Evolutionary conservation across 2,329 filamentous ascomycete genomes (phyloP), one percentile per base, ranked within the genome.

Genomic region (Aspergillus japonicus): DNA sequence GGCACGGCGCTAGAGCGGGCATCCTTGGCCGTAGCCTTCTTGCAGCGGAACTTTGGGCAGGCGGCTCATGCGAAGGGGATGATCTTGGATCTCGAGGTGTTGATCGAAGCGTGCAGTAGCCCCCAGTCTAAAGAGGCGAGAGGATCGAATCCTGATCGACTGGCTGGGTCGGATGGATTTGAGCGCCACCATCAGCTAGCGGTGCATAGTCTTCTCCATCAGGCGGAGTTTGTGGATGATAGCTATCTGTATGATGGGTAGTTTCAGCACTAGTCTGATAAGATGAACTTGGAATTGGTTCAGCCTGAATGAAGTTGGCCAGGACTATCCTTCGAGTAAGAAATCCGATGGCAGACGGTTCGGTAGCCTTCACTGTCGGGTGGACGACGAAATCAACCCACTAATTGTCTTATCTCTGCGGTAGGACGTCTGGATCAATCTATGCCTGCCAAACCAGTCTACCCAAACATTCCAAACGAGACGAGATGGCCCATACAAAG

Each of bases 171-270:
- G 11, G 23, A 54, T 26, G 51, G 33, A 4, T 8, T 54, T 47
- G 23, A 54, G 16, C 14, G 35, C 21, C 33, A 54, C 26, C 24
- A 44, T 10, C 51, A 54, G 23, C 35, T 54, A 4, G 21, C 51
- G 19, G 51, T 44, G 7, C 51, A 42, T 24, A 54, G 51, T 16
- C 51, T 54, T 5, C 39, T 54, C 6, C 35, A 54, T 26, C 51
- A 54, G 51, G 51, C 51, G 6, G 26, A 54, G 24, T 54, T 44
- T 44, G 35, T 54, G 12, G 51, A 54, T 26, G 51, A 54, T 29
- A 54, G 51, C 14, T 54, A 44, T 54, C 33, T 54, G 23, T 54
- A 54, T 54, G 33, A 54, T 14, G n/a, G 21, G 35, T 54, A 14
- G 33, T 14, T 35, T 7, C 24, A 26, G 24, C 24, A 26, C 24